Conservation (phyloP, 352 stramenopile genomes). For the Blastocystis hominis region DNA sequence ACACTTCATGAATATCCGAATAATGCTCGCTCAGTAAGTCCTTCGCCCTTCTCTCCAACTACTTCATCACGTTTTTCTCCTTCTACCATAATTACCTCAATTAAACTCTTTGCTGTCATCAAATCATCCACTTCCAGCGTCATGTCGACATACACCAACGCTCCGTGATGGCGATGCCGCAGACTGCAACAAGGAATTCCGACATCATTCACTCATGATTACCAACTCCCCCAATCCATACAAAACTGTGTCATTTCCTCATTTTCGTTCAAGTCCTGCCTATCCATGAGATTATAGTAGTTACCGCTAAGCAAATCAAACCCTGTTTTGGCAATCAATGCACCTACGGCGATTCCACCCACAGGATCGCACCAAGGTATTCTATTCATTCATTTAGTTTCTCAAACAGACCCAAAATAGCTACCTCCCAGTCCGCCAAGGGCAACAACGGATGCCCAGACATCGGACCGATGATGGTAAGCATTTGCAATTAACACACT, state of each 20-base stretch:
- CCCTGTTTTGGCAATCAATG: constrained; percentile 34
- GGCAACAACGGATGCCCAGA: constrained; percentile 19
- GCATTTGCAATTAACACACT: constrained; percentile 32
- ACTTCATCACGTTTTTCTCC: background rate
- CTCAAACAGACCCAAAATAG: background rate
- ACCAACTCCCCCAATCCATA: background rate
- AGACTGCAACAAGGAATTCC: background rate
- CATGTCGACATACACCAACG: constrained; percentile 11
- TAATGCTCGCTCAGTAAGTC: constrained; percentile 7
- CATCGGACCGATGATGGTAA: constrained; percentile 39
- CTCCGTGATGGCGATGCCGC: constrained; percentile 24
- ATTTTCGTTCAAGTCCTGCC: constrained; percentile 20
- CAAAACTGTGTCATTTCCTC: background rate
- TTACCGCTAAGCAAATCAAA: constrained; percentile 9
- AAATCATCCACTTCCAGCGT: background rate
- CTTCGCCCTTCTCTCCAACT: constrained; percentile 18
- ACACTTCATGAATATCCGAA: constrained; percentile 6
- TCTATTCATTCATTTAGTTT: background rate
- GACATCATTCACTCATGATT: background rate
- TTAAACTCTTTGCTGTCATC: background rate
- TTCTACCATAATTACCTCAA: background rate
- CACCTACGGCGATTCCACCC: constrained; percentile 20
- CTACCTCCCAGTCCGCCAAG: constrained; percentile 1
- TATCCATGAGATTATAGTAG: constrained; percentile 47
- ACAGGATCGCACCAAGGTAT: background rate